phyloP scores from a whole-genome alignment of 2,329 filamentous ascomycete genomes.

The Ceratocystis papillata region DNA sequence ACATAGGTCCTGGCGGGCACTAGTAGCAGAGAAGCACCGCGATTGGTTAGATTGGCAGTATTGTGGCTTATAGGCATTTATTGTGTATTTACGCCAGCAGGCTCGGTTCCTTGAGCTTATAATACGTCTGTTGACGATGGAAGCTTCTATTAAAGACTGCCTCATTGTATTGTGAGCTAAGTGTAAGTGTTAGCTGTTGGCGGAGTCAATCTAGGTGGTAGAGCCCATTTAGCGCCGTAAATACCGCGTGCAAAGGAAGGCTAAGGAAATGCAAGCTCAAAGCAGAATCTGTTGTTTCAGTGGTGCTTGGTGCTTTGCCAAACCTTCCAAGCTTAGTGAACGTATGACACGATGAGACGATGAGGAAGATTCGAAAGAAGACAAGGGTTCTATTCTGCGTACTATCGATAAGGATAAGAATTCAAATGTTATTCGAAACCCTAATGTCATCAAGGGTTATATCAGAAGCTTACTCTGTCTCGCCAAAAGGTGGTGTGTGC shows the following conservation, averaged over 20 bases:
- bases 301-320: too few species aligned
- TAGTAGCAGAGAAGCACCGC: slow-evolving; percentile 42
- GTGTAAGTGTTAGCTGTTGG: too few species aligned
- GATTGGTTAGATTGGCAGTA: not conserved
- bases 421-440: not conserved
- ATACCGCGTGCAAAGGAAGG: too few species aligned
- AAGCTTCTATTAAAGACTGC: not conserved
- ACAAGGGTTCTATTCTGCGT: not conserved
- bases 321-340: not conserved
- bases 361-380: not conserved
- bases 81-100: not conserved
- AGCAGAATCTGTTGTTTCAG: too few species aligned
- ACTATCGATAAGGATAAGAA: slow-evolving; percentile 5
- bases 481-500: too few species aligned
- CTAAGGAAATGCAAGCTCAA: not conserved
- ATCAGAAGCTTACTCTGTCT: too few species aligned
- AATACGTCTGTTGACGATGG: not conserved
- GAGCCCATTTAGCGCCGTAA: too few species aligned
- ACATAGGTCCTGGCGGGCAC: slow-evolving; percentile 38
- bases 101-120: not conserved
- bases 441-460: not conserved
- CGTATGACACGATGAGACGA: not conserved
- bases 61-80: not conserved
- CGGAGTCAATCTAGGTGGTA: too few species aligned
- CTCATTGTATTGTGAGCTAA: not conserved